Percentiles rank a stretch among this genome's conserved stretches.
Conservation (phyloP, 305 asterid species). For the Solanum hybrid region DNA sequence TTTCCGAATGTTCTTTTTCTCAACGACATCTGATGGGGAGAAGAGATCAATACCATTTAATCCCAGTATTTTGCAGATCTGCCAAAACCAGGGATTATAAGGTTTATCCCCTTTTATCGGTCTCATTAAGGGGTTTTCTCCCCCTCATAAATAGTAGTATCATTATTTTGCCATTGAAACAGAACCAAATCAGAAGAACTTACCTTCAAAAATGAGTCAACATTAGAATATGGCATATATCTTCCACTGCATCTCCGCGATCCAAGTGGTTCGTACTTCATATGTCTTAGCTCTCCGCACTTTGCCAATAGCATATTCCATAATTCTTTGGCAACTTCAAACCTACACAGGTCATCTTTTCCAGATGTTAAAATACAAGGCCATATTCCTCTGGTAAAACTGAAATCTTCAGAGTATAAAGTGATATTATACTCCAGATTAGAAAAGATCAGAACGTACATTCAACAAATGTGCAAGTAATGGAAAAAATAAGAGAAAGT, state of each 20-base stretch:
- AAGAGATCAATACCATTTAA: conserved; percentile 90
- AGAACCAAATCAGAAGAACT: conserved; percentile 1
- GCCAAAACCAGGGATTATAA: conserved; percentile 6
- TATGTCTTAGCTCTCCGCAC: conserved; percentile 57
- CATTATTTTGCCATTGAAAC: not conserved
- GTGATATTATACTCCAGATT: not conserved
- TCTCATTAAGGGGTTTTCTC: not conserved
- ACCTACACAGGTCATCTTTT: conserved; percentile 26
- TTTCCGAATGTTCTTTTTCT: conserved; percentile 63
- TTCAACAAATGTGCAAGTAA: not conserved
- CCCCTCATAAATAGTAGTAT: not conserved
- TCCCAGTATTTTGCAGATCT: conserved; percentile 84
- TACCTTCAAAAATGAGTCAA: conserved; percentile 86
- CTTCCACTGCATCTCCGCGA: conserved; percentile 71
- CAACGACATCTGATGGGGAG: conserved; percentile 93
- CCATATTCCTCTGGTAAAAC: not conserved
- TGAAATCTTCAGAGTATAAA: not conserved
- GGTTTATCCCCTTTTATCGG: not conserved
- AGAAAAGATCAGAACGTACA: not conserved
- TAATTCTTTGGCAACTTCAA: conserved; percentile 58
- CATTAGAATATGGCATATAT: conserved; percentile 85
- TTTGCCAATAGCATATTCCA: conserved; percentile 67
- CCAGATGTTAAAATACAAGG: not conserved
- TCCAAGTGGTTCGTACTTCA: conserved; percentile 50
- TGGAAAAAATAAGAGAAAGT: not conserved